Percentiles rank a stretch among this genome's conserved stretches.
Evolutionary conservation across 78 protist genomes (phyloP).

Genomic region (Acrasis kona): DNA sequence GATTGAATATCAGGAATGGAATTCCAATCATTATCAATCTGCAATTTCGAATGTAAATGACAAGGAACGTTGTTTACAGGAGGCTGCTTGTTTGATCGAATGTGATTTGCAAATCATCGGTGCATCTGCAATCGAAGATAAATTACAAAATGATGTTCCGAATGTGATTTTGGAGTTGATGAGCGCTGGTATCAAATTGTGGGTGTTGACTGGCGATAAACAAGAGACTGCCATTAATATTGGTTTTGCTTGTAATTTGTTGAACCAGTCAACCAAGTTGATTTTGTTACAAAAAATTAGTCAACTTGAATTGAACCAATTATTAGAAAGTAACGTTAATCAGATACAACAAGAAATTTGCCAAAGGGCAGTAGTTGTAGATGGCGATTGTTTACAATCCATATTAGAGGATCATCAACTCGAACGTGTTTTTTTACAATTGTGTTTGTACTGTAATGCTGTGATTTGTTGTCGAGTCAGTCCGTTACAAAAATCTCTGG

Average conservation of each 20-base stretch:
- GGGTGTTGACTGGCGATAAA: constrained; percentile 98
- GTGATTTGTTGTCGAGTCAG: constrained; percentile 78
- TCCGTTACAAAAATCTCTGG: constrained; percentile 72
- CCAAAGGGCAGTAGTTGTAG: neutral
- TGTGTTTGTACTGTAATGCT: constrained; percentile 45
- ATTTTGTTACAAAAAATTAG: too few species aligned
- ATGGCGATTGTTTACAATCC: neutral
- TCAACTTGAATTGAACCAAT: neutral
- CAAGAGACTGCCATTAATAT: constrained; percentile 92
- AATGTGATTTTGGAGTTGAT: constrained; percentile 36
- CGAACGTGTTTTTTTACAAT: constrained; percentile 68
- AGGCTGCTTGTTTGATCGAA: too few species aligned
- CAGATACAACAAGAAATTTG: neutral
- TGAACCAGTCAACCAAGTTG: too few species aligned
- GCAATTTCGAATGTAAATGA: too few species aligned
- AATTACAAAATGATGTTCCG: constrained; percentile 79
- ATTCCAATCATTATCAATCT: too few species aligned
- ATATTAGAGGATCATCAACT: too few species aligned
- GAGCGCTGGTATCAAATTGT: constrained; percentile 66
- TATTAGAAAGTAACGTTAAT: neutral
- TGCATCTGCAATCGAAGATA: constrained; percentile 85
- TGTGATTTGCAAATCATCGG: constrained; percentile 38
- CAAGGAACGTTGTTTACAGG: too few species aligned
- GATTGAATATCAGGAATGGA: too few species aligned
- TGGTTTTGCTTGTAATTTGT: constrained; percentile 74